These are phyloP conservation scores for Fusarium haematococcum DNA, from an alignment of 2,329 filamentous ascomycete species.

Conservation along the genomic window DNA sequence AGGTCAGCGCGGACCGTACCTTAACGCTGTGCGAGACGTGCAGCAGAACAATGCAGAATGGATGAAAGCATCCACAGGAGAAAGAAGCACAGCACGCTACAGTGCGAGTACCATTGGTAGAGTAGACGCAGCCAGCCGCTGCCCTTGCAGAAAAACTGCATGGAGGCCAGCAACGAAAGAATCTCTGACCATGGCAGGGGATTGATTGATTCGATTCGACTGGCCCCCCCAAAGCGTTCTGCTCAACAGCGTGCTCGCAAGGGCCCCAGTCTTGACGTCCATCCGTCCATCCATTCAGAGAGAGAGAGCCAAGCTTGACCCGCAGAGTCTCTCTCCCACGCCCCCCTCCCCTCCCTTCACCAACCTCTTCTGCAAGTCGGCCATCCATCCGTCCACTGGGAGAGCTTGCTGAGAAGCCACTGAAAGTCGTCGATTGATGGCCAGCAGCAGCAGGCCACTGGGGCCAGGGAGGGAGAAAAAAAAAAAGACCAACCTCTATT, in stretches of 20 bases:
- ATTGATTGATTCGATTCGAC: neutral
- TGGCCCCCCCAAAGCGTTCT: conserved; percentile 1
- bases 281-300: neutral
- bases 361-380: conserved; percentile 7
- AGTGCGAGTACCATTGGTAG: conserved; percentile 38
- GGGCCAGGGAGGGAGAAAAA: neutral
- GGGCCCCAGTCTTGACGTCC: conserved; percentile 14
- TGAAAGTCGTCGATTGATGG: conserved; percentile 10
- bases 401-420: conserved; percentile 7
- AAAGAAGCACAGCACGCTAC: conserved; percentile 18
- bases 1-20: conserved; percentile 11
- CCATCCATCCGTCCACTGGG: neutral
- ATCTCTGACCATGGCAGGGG: neutral
- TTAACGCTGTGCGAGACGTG: conserved; percentile 22
- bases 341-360: conserved; percentile 8
- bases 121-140: conserved; percentile 43
- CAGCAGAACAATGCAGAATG: conserved; percentile 33
- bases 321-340: conserved; percentile 4
- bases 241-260: conserved; percentile 11
- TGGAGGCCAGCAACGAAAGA: conserved; percentile 27
- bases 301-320: conserved; percentile 5
- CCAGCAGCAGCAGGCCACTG: conserved; percentile 5
- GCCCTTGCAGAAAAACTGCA: conserved; percentile 40
- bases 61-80: neutral
- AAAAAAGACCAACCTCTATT: conserved; percentile 9